Evolutionary conservation across 2,329 filamentous ascomycete genomes (phyloP).

Genomic region (Aspergillus sp.): DNA sequence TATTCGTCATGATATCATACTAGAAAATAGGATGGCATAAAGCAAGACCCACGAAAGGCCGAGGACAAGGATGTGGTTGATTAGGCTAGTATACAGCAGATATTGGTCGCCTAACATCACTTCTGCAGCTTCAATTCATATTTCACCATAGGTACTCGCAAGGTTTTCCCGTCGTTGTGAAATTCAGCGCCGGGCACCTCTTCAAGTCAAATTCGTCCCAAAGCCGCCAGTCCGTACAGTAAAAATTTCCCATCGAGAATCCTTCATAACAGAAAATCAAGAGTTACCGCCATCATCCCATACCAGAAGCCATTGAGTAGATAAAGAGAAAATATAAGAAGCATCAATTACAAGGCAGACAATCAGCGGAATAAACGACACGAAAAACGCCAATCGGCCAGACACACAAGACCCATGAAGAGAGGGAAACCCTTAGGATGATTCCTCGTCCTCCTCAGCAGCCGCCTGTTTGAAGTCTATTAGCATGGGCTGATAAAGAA

Average conservation of each 20-base stretch:
- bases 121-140: constrained; percentile 26
- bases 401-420: constrained; percentile 28
- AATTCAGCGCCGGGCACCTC: constrained; percentile 25
- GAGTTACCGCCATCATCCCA: constrained; percentile 37
- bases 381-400: constrained; percentile 38
- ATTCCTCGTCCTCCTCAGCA: constrained; percentile 59
- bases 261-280: constrained; percentile 34
- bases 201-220: constrained; percentile 34
- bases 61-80: constrained; percentile 22
- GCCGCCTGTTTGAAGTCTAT: constrained; percentile 50
- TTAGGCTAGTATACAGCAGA: constrained; percentile 34
- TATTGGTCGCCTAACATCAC: constrained; percentile 22
- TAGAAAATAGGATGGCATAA: background rate
- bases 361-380: constrained; percentile 35
- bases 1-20: background rate
- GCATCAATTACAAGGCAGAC: constrained; percentile 33
- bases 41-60: constrained; percentile 5
- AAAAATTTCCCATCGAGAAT: constrained; percentile 34
- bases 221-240: constrained; percentile 29
- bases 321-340: constrained; percentile 33
- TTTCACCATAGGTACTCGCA: constrained; percentile 22
- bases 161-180: constrained; percentile 21
- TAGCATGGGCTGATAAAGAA: constrained; percentile 1
- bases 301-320: constrained; percentile 36
- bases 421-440: constrained; percentile 32